Evolutionary conservation across 2,329 filamentous ascomycete genomes (phyloP).

Genomic region (Colletotrichum musae): DNA sequence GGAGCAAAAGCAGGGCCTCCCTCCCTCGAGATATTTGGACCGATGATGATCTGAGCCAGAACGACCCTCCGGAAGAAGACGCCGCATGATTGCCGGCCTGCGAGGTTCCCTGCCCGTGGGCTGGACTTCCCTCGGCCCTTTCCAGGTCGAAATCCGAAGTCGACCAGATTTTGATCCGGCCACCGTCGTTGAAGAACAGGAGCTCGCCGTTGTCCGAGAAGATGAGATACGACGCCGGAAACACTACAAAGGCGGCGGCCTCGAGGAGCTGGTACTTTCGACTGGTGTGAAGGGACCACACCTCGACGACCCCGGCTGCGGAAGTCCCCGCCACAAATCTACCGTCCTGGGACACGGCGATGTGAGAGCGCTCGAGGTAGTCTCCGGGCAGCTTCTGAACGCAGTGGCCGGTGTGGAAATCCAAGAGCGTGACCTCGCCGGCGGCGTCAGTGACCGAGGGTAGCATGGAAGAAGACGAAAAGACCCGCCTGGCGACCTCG

Average conservation of each 20-base stretch:
- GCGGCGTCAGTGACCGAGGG: background rate
- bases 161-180: background rate
- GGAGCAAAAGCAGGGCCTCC: background rate
- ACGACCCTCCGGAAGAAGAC: no score
- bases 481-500: background rate
- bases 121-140: background rate
- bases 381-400: background rate
- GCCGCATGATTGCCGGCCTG: no score
- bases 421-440: background rate
- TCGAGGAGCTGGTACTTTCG: background rate
- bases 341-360: background rate
- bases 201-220: background rate
- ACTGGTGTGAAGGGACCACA: background rate
- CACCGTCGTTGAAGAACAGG: background rate
- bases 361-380: background rate
- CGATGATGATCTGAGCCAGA: no score
- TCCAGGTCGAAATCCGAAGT: background rate
- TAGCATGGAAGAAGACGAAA: background rate
- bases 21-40: no score
- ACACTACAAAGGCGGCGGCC: background rate
- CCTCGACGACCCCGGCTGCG: background rate
- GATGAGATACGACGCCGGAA: background rate
- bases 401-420: background rate
- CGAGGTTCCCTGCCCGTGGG: no score
- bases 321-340: background rate